These are phyloP conservation scores for Candida adriatica DNA, from an alignment of 805 yeast species.

Conservation along the genomic window DNA sequence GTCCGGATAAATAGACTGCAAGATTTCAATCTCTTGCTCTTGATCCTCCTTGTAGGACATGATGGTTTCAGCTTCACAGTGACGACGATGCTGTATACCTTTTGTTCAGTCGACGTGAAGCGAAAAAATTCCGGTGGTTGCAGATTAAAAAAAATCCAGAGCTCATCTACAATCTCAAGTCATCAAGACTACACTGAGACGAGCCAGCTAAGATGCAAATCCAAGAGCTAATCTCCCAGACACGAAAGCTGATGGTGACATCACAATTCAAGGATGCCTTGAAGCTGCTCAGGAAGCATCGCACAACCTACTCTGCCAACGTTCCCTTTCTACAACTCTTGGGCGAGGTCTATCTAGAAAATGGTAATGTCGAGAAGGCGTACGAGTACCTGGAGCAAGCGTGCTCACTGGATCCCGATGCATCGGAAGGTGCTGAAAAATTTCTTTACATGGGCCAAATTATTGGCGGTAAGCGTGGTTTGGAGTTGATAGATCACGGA, in stretches of 20 bases:
- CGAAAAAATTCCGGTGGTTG: not conserved
- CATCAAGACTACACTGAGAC: not conserved
- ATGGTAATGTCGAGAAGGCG: slow-evolving; percentile 74
- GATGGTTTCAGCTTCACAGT: not conserved
- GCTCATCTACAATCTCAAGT: not conserved
- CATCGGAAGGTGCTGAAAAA: slow-evolving; percentile 65
- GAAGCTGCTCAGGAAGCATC: slow-evolving; percentile 27
- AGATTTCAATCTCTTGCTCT: slow-evolving; percentile 80
- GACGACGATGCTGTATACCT: too few species aligned
- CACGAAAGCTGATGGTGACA: slow-evolving; percentile 9
- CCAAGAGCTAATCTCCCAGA: slow-evolving; percentile 6
- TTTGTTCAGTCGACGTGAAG: too few species aligned
- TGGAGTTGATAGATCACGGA: slow-evolving; percentile 56
- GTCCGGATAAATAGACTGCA: slow-evolving; percentile 90
- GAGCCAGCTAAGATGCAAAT: slow-evolving; percentile 2
- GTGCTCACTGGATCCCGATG: slow-evolving; percentile 65
- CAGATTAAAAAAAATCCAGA: slow-evolving; percentile 1
- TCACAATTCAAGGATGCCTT: slow-evolving; percentile 26
- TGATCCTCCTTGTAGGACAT: slow-evolving; percentile 87
- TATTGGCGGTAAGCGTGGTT: slow-evolving; percentile 74
- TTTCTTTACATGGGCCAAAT: slow-evolving; percentile 89
- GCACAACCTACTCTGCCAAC: slow-evolving; percentile 29
- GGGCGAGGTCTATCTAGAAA: slow-evolving; percentile 77
- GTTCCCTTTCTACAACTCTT: slow-evolving; percentile 45
- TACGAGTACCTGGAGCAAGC: slow-evolving; percentile 53